Base-by-base conservation (phyloP, 164 flowering plant species). In the Chimonanthus praecox region DNA sequence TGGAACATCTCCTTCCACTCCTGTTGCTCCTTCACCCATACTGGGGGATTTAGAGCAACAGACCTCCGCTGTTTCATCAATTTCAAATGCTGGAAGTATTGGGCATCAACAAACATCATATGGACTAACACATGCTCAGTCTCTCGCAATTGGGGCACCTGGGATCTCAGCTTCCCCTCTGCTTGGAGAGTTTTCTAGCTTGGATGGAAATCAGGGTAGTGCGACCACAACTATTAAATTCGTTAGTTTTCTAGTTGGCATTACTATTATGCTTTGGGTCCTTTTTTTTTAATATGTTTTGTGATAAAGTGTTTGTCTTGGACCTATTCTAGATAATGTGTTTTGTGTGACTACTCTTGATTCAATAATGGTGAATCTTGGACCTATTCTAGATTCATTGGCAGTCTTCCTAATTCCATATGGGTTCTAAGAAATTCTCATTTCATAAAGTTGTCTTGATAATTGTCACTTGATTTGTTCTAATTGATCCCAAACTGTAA, bases 151-250 rank as follows among this genome's bases (percentile, higher is more conserved):
- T 78, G 94, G 89, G 48, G 90, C 96, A 67, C 94, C 97, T 75
- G 99, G 97, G 77, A 90, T 93, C 78, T 89, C 99, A 9, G 93
- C 98, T 58, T 95, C 98, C 11, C 98, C 94, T 48, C 83, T 91
- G 77, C 89, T 90, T 43, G 93, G 89, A 7, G 95, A 94, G 75
- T 87, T 82, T 73, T 83, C 86, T 65, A 82, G 83, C 78, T 81
- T 81, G 15, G 94, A 91, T 80, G 90, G 84, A 7, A 78, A 75
- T 78, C 90, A 84, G 82, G 94, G 81, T 47, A 80, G 71, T 80
- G 79, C 83, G 64, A 72, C 84, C 21, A 54, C 86, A 74, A 58
- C 77, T 33, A 71, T 92, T 15, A 89, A 84, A 89, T 92, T 71
- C 85, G 99, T 94, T 60, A 80, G 94, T 84, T 51, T 45, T 45